Conservation (phyloP, 371 early-diverging fungal genomes). For the Mucor lusitanicus region DNA sequence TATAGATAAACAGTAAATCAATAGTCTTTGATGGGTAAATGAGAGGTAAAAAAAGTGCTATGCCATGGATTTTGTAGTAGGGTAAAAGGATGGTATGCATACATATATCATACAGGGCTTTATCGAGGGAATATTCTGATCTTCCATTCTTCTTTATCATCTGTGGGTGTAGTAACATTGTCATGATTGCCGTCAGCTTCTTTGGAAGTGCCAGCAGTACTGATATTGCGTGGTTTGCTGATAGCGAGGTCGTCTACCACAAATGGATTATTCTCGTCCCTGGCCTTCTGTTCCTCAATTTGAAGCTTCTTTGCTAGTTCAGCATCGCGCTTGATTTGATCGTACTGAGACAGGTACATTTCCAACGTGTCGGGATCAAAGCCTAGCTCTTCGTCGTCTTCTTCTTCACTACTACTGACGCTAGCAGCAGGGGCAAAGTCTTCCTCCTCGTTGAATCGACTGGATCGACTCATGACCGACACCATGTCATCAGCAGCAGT, state of each 20-base stretch:
- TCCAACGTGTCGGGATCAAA: constrained; percentile 21
- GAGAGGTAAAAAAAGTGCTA: not conserved
- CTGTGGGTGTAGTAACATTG: not conserved
- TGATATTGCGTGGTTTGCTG: constrained; percentile 2
- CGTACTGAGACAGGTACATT: constrained; percentile 16
- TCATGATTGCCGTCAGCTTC: not conserved
- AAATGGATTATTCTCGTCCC: constrained; percentile 27
- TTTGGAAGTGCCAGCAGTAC: not conserved
- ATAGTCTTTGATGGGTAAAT: not conserved
- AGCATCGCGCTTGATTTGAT: constrained; percentile 31
- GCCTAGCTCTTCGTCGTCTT: constrained; percentile 14
- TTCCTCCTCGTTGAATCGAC: constrained; percentile 28
- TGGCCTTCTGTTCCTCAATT: constrained; percentile 20
- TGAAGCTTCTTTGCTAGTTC: constrained; percentile 22
- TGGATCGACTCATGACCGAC: constrained; percentile 17
- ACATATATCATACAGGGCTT: not conserved
- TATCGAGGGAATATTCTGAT: constrained; percentile 16
- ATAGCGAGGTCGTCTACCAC: constrained; percentile 4
- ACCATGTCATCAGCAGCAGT: constrained; percentile 3
- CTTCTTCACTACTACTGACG: constrained; percentile 7
- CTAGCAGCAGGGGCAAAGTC: not conserved
- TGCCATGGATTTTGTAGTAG: not conserved
- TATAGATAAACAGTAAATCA: not conserved
- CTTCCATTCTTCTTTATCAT: constrained; percentile 22
- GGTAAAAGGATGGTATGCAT: not conserved